Evolutionary conservation across 2,329 filamentous ascomycete genomes (phyloP), one percentile per base, ranked within the genome.

Genomic region (Aspergillus carbonarius): DNA sequence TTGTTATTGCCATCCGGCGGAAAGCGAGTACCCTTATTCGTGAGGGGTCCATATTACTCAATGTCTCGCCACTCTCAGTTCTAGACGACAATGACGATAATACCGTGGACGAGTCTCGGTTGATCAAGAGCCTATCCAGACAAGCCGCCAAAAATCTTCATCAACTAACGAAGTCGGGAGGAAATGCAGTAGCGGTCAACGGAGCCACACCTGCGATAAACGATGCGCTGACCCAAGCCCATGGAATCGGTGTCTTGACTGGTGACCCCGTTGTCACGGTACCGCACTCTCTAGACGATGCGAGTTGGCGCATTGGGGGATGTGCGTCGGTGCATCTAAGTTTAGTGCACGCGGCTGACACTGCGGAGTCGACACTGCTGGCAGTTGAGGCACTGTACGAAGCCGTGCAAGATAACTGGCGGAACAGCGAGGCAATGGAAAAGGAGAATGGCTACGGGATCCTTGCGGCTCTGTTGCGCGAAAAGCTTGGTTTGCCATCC

Each of bases 371-470:
- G 46, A 86, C 93, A 27, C 78, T 93, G 9, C 84, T 90, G 55
- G 88, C 93, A 1, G 87, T 96, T 2, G 87, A 96, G 68, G 89
- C 96, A 68, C 81, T 96, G 25, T 92, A 97, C 62, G 86, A 90
- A 63, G 91, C 91, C 60, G 90, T 97, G 51, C 89, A 90, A 64
- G 89, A 90, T 63, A 98, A 90, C 71, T 99, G 96, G 95, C 86
- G 95, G 63, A 98, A 98, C 65, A 98, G 95, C 66, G 96, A 99
- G 73, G 93, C 95, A 25, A 97, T 99, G 90, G 95, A 99, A 74
- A 88, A 91, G 68, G 92, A 96, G 60, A 95, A 96, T 66, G 96
- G 93, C 0, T 99, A 97, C 71, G 89, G 91, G 25, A 90, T 98
- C 35, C 78, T 99, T 52, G 90, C 90, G 40, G 87, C 92, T 74